Evolutionary conservation across 768 basidiomycete species (phyloP).

Genomic region (Symmetrospora coprosmae): DNA sequence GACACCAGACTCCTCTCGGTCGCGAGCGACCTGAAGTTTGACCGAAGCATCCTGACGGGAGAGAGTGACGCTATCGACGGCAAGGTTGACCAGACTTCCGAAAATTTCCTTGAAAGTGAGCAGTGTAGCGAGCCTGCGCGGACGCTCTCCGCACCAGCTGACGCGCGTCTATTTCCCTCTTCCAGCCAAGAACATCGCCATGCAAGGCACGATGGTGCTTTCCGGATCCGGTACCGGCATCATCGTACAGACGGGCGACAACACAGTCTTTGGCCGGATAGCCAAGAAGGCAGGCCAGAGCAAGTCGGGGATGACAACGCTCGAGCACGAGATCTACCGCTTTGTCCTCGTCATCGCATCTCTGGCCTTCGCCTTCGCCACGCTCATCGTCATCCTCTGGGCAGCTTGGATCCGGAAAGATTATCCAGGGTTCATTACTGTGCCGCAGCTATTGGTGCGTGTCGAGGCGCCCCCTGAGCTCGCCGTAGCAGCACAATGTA

Average conservation of each 20-base stretch:
- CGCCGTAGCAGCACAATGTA: no score
- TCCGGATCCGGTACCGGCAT: slow-evolving; percentile 5
- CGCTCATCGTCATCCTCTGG: slow-evolving; percentile 24
- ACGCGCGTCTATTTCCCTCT: slow-evolving; percentile 31
- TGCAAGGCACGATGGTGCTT: slow-evolving; percentile 44
- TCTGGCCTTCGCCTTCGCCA: slow-evolving; percentile 3
- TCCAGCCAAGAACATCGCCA: slow-evolving; percentile 47
- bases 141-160: slow-evolving; percentile 13
- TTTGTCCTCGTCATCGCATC: slow-evolving; percentile 40
- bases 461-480: no score
- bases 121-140: not conserved
- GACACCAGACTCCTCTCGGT: slow-evolving; percentile 42
- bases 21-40: slow-evolving; percentile 49
- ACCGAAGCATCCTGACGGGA: slow-evolving; percentile 54
- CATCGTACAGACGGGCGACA: slow-evolving; percentile 23
- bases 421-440: slow-evolving; percentile 41
- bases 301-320: slow-evolving; percentile 41
- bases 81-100: slow-evolving; percentile 41
- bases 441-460: slow-evolving; percentile 44
- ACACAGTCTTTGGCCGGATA: slow-evolving; percentile 40
- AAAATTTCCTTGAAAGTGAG: slow-evolving; percentile 39
- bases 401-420: slow-evolving; percentile 22
- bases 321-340: slow-evolving; percentile 47
- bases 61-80: slow-evolving; percentile 40
- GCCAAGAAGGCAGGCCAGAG: slow-evolving; percentile 45